Percentiles rank a stretch among this genome's conserved stretches.
Evolutionary conservation across 768 basidiomycete species (phyloP).

Genomic region (Pisolithus albus): DNA sequence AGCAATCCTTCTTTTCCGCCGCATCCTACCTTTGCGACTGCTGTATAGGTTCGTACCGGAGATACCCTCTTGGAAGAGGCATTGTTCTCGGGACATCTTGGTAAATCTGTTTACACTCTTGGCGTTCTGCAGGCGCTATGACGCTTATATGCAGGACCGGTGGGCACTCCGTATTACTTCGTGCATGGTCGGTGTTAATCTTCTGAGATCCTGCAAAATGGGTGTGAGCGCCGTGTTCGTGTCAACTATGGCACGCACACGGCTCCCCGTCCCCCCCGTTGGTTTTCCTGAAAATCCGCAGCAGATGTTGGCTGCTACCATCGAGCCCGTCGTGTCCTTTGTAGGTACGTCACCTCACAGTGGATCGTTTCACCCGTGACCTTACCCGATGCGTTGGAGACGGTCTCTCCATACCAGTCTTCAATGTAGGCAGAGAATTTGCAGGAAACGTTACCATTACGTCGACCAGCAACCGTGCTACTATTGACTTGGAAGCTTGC

Average conservation of each 20-base stretch:
- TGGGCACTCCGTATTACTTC: conserved; percentile 24
- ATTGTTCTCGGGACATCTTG: conserved; percentile 88
- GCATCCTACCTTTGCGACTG: conserved; percentile 71
- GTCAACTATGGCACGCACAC: conserved; percentile 60
- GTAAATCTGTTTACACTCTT: conserved; percentile 27
- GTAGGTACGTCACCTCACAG: conserved; percentile 41
- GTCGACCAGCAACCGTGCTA: conserved; percentile 46
- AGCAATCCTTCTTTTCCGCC: conserved; percentile 62
- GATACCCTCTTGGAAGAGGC: conserved; percentile 80
- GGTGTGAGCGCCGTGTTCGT: conserved; percentile 92
- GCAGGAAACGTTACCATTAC: conserved; percentile 42
- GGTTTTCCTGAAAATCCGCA: conserved; percentile 59
- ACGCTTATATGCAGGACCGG: conserved; percentile 38
- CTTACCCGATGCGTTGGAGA: conserved; percentile 31
- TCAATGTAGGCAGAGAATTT: conserved; percentile 44
- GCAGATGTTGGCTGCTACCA: conserved; percentile 62
- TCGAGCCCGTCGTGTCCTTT: conserved; percentile 85
- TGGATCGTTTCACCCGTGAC: neutral
- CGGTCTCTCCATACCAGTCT: conserved; percentile 65
- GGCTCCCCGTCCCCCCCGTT: conserved; percentile 45
- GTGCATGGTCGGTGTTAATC: neutral
- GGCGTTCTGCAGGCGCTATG: conserved; percentile 2
- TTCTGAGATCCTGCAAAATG: conserved; percentile 51
- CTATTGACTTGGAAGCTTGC: conserved; percentile 13
- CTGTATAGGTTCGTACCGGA: conserved; percentile 86